phyloP scores from a whole-genome alignment of 257 asterid genomes.

The Paulownia fortunei region DNA sequence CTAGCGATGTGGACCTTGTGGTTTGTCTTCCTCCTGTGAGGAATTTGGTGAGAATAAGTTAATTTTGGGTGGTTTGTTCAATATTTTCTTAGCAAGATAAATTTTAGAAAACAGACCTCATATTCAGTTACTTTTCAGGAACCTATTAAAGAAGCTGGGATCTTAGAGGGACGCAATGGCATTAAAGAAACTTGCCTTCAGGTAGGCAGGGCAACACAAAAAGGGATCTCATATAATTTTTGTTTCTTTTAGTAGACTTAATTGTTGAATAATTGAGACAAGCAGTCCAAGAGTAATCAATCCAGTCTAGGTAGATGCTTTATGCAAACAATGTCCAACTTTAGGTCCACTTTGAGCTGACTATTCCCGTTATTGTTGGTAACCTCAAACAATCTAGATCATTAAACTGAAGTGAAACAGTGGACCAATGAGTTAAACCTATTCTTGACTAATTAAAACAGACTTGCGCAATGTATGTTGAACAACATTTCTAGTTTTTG shows the following conservation, averaged over 20 bases:
- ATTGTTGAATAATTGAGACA: conserved; percentile 25
- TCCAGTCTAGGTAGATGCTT: conserved; percentile 19
- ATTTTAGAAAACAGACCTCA: conserved; percentile 18
- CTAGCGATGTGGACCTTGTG: conserved; percentile 99
- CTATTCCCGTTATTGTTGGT: background rate
- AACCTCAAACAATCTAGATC: conserved; percentile 12
- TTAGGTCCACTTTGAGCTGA: conserved; percentile 18
- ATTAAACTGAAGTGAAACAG: conserved; percentile 4
- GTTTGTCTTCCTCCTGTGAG: conserved; percentile 98
- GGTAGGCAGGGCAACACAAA: conserved; percentile 51
- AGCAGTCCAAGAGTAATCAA: background rate
- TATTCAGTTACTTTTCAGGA: conserved; percentile 57
- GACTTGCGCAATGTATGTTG: background rate
- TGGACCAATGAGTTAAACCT: conserved; percentile 17
- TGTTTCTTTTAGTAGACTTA: conserved; percentile 8
- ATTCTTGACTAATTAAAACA: conserved; percentile 1
- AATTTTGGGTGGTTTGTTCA: background rate
- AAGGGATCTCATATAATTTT: background rate
- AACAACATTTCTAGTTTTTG: conserved; percentile 11
- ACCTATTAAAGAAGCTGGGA: conserved; percentile 99
- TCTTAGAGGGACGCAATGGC: conserved; percentile 98
- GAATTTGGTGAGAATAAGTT: conserved; percentile 79
- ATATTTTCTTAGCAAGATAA: conserved; percentile 4
- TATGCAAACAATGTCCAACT: conserved; percentile 1
- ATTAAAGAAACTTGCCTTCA: conserved; percentile 99